phyloP scores from a whole-genome alignment of 805 yeast genomes.

The Cyberlindnera xishuangbannaensis region DNA sequence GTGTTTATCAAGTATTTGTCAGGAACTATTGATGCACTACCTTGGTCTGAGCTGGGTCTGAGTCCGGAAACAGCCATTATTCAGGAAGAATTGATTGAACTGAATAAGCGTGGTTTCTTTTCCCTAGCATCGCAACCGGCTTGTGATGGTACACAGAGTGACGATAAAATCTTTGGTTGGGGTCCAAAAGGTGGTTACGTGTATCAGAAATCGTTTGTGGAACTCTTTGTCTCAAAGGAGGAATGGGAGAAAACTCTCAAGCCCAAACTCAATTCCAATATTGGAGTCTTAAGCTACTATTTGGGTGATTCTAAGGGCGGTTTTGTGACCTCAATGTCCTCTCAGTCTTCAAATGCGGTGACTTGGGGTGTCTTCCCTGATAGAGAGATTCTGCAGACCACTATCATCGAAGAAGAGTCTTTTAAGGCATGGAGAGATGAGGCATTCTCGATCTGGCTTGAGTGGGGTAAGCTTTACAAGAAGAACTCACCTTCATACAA shows the following conservation, averaged over 20 bases:
- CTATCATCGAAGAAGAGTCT: constrained; percentile 87
- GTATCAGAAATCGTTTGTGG: constrained; percentile 93
- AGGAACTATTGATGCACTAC: constrained; percentile 69
- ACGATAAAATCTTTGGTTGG: constrained; percentile 88
- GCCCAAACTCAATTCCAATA: constrained; percentile 38
- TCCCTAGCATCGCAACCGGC: constrained; percentile 97
- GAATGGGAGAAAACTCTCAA: constrained; percentile 58
- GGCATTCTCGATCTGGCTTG: constrained; percentile 84
- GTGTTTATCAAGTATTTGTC: constrained; percentile 70
- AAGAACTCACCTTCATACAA: constrained; percentile 45
- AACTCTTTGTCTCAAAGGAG: constrained; percentile 68
- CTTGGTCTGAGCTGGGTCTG: constrained; percentile 87
- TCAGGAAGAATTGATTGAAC: constrained; percentile 80
- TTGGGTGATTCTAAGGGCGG: constrained; percentile 56
- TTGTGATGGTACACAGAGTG: constrained; percentile 66
- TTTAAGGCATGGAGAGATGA: constrained; percentile 96
- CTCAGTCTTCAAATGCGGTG: constrained; percentile 65
- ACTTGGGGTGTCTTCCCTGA: constrained; percentile 98
- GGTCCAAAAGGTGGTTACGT: constrained; percentile 92
- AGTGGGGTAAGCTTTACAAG: constrained; percentile 83
- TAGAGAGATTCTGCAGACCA: constrained; percentile 84
- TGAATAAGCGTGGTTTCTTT: constrained; percentile 71
- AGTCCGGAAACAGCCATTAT: constrained; percentile 88
- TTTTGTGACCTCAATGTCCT: constrained; percentile 55
- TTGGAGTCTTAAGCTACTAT: constrained; percentile 63